Percentiles rank a stretch among this genome's conserved stretches.
phyloP scores from a whole-genome alignment of 2,329 filamentous ascomycete species.

The Chaetomium olivaceum region DNA sequence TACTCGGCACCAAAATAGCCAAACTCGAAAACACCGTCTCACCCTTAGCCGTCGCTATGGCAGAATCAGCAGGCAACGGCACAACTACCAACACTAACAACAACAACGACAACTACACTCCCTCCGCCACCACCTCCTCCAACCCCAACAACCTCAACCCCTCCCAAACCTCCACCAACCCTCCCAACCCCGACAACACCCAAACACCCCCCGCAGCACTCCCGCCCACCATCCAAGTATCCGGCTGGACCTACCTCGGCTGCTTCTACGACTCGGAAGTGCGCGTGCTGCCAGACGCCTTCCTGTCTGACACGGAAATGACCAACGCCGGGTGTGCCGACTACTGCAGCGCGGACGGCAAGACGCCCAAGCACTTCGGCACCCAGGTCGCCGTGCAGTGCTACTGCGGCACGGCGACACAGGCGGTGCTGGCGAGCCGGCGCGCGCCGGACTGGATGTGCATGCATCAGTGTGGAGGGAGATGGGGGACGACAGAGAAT shows the following conservation, averaged over 20 bases:
- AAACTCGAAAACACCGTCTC: constrained; percentile 8
- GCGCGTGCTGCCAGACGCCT: constrained; percentile 1
- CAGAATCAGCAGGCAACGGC: background rate
- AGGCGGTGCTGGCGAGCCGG: background rate
- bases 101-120: background rate
- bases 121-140: background rate
- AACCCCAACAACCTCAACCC: background rate
- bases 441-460: constrained; percentile 14
- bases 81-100: background rate
- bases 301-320: background rate
- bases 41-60: background rate
- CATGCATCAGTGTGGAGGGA: constrained; percentile 4
- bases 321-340: constrained; percentile 11
- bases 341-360: background rate
- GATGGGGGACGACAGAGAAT: background rate
- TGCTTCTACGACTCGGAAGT: constrained; percentile 12
- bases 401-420: constrained; percentile 6
- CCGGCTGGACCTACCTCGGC: constrained; percentile 15
- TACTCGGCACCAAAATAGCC: constrained; percentile 6
- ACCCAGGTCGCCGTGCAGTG: constrained; percentile 8
- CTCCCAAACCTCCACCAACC: background rate
- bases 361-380: constrained; percentile 8
- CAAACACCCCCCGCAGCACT: background rate
- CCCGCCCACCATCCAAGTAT: constrained; percentile 1
- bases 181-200: background rate